phyloP scores from a whole-genome alignment of 129 eudicot species.

The Glebionis coronaria region DNA sequence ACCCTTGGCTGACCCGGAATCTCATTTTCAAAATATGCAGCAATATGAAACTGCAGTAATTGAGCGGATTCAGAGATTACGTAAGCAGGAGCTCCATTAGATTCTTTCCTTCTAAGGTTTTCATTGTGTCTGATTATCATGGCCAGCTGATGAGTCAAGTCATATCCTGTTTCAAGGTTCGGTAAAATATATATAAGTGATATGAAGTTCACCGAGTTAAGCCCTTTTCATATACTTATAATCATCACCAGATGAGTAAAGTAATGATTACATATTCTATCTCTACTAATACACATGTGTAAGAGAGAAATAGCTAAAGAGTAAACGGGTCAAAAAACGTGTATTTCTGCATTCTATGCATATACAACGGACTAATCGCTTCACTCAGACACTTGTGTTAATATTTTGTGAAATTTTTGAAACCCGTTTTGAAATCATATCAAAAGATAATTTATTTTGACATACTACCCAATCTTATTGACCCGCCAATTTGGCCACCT shows the following conservation, averaged over 20 bases:
- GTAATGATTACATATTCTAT: too few species aligned
- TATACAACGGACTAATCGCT: not conserved
- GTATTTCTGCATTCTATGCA: not conserved
- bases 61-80: conserved; percentile 93
- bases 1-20: conserved; percentile 98
- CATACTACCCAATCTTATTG: not conserved
- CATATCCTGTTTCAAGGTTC: conserved; percentile 58
- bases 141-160: conserved; percentile 91
- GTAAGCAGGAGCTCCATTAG: conserved; percentile 97
- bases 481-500: not conserved
- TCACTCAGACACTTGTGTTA: not conserved
- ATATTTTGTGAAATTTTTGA: not conserved
- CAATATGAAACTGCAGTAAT: conserved; percentile 91
- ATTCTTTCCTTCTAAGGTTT: conserved; percentile 78
- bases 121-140: conserved; percentile 96
- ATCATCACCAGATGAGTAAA: too few species aligned
- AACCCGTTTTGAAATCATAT: not conserved
- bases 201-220: not conserved
- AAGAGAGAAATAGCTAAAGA: not conserved
- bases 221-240: too few species aligned
- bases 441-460: not conserved
- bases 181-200: not conserved
- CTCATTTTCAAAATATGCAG: conserved; percentile 92
- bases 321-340: not conserved
- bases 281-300: not conserved